phyloP scores from a whole-genome alignment of 805 yeast species.

The Priceomyces melissophilus region DNA sequence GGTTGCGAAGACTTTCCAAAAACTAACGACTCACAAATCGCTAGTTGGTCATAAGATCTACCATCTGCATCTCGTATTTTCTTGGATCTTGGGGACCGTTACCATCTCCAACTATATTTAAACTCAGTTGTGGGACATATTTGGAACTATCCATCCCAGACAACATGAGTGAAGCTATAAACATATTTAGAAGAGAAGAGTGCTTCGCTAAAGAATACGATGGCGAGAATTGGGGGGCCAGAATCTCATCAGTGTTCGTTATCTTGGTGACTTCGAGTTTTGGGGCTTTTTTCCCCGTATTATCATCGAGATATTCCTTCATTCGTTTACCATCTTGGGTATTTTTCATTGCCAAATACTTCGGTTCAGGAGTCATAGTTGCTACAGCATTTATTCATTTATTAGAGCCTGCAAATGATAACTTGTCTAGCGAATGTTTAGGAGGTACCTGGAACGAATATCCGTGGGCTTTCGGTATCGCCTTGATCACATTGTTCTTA shows the following conservation, averaged over 20 bases:
- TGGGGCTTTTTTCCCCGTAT: conserved; percentile 31
- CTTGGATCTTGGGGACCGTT: too few relatives aligned
- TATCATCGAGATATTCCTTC: conserved; percentile 17
- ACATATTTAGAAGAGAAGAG: conserved; percentile 35
- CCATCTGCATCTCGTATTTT: too few relatives aligned
- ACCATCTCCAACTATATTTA: too few relatives aligned
- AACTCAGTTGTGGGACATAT: too few relatives aligned
- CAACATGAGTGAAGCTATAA: conserved; percentile 19
- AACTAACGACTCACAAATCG: too few relatives aligned
- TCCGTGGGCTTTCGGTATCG: conserved; percentile 32
- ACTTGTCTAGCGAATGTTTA: conserved; percentile 25
- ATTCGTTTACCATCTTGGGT: conserved; percentile 11
- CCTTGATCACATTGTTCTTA: conserved; percentile 26
- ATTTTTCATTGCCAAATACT: conserved; percentile 15
- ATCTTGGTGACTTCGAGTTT: conserved; percentile 30
- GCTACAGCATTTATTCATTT: conserved; percentile 33
- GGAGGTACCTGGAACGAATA: conserved; percentile 24
- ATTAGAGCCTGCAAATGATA: conserved; percentile 22
- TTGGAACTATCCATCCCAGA: neutral
- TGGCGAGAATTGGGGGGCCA: conserved; percentile 38
- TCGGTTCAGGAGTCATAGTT: conserved; percentile 30
- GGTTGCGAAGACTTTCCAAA: too few relatives aligned
- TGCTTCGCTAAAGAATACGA: conserved; percentile 42
- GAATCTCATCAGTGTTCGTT: conserved; percentile 53
- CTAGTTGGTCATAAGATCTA: too few relatives aligned